Evolutionary conservation across 2,329 filamentous ascomycete species (phyloP), one percentile per base, ranked within the genome.

Genomic region (Thelonectria olida): DNA sequence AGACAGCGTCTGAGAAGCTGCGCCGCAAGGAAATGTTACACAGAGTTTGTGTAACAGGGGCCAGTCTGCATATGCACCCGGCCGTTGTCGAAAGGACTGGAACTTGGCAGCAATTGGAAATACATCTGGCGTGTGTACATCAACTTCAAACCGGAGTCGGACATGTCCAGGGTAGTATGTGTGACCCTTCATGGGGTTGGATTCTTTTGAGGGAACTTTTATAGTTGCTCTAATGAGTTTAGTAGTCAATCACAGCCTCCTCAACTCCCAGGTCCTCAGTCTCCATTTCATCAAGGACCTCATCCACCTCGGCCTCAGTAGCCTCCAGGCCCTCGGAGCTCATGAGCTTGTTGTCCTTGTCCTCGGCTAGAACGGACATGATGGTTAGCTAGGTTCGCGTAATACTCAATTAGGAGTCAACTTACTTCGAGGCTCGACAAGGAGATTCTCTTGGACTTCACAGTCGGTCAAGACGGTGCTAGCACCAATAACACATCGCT

Each of bases 391-490:
- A 45, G 28, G 20, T 22, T 51, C 39, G 44, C 49, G 19, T 41
- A 51, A 51, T n/a, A n/a, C 17, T 13, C 23, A 47, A 22, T 5
- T 28, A 55, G 54, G 19, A 57, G 48, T 25, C 23, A 41, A 84
- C 87, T 82, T 80, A 90, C 88, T 89, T 75, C 79, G 91, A n/a
- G 92, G 86, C 72, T 96, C 94, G 45, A 94, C 89, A 2, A 97
- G 85, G 8, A 95, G 83, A 73, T 95, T 95, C 76, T 97, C 92
- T 75, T 97, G 93, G 5, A 98, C 90, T 78, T 98, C 93, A 71
- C 94, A 97, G 62, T 97, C 92, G 54, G 90, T 93, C 67, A 98
- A 78, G n/a, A 88, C 85, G 6, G 85, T 90, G 8, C 90, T 90
- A 47, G 92, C 92, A n/a, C 95, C 94, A 67, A 99, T 88, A 70